Percentiles rank a stretch among this genome's conserved stretches.
Evolutionary conservation across 495 filamentous ascomycete species (phyloP).

Genomic region (Penicillium simplicissimum): DNA sequence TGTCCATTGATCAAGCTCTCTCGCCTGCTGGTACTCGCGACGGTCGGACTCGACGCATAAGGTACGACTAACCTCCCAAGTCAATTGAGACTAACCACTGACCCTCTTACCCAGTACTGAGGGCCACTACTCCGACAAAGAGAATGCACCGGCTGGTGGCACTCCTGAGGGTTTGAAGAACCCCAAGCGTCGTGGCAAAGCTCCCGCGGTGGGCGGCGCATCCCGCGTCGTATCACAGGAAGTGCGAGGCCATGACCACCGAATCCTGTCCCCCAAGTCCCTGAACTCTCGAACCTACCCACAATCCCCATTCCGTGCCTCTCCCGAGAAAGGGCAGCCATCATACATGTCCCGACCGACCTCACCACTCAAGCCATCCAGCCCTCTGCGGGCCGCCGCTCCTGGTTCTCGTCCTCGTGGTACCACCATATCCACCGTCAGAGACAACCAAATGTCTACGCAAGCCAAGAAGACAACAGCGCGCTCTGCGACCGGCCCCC

Average conservation of each 20-base stretch:
- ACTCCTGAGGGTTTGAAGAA: slow-evolving; percentile 49
- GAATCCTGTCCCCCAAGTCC: slow-evolving; percentile 77
- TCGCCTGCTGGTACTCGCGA: slow-evolving; percentile 30
- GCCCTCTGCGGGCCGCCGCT: slow-evolving; percentile 50
- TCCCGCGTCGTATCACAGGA: slow-evolving; percentile 55
- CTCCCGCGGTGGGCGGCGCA: slow-evolving; percentile 36
- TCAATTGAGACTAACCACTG: slow-evolving; percentile 6
- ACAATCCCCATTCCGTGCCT: slow-evolving; percentile 54
- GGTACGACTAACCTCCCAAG: slow-evolving; percentile 46
- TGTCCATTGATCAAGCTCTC: slow-evolving; percentile 33
- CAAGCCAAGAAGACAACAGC: slow-evolving; percentile 37
- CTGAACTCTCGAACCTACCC: slow-evolving; percentile 72
- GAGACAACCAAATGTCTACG: slow-evolving; percentile 27
- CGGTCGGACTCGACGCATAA: slow-evolving; percentile 58
- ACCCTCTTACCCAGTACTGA: slow-evolving; percentile 53
- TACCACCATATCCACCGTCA: slow-evolving; percentile 35
- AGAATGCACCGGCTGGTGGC: slow-evolving; percentile 60
- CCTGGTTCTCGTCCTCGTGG: slow-evolving; percentile 35
- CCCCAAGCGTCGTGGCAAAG: slow-evolving; percentile 60
- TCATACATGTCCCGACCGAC: slow-evolving; percentile 53
- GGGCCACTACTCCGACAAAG: slow-evolving; percentile 70
- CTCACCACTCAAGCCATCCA: slow-evolving; percentile 55
- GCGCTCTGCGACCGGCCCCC: slow-evolving; percentile 34
- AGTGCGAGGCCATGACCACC: slow-evolving; percentile 47
- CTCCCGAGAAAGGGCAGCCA: slow-evolving; percentile 47